phyloP scores from a whole-genome alignment of 2,329 filamentous ascomycete genomes.

The Trichoderma aggressivum region DNA sequence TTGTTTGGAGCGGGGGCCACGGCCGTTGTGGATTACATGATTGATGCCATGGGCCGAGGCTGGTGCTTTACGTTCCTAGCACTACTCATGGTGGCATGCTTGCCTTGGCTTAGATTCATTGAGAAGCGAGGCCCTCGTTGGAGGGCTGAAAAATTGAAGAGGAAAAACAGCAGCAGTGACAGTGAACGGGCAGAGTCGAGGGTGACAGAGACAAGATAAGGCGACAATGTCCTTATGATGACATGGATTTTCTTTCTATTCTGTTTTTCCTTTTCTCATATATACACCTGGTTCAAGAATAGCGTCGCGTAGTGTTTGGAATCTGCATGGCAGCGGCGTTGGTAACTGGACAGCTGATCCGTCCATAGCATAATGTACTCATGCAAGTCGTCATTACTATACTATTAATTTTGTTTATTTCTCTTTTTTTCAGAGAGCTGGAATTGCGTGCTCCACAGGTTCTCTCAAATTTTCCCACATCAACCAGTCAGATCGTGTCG shows the following conservation, averaged over 20 bases:
- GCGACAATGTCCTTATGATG: neutral
- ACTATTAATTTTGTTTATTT: neutral
- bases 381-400: neutral
- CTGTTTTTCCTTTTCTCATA: neutral
- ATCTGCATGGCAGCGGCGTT: slow-evolving; percentile 21
- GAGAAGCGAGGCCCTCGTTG: slow-evolving; percentile 47
- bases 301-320: neutral
- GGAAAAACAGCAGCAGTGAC: slow-evolving; percentile 26
- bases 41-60: slow-evolving; percentile 54
- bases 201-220: neutral
- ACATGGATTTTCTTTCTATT: neutral
- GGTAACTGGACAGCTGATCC: neutral
- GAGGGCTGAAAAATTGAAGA: slow-evolving; percentile 49
- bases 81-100: slow-evolving; percentile 45
- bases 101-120: slow-evolving; percentile 49
- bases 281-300: neutral
- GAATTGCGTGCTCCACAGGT: slow-evolving; percentile 62
- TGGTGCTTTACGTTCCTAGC: slow-evolving; percentile 62
- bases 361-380: neutral
- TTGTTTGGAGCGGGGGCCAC: slow-evolving; percentile 57
- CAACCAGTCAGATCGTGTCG: slow-evolving; percentile 94
- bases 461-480: slow-evolving; percentile 83
- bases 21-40: slow-evolving; percentile 57
- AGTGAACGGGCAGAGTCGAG: neutral
- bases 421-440: slow-evolving; percentile 51